Evolutionary conservation across 1,284 basidiomycete genomes (phyloP).

Genomic region (Coniophora puteana): DNA sequence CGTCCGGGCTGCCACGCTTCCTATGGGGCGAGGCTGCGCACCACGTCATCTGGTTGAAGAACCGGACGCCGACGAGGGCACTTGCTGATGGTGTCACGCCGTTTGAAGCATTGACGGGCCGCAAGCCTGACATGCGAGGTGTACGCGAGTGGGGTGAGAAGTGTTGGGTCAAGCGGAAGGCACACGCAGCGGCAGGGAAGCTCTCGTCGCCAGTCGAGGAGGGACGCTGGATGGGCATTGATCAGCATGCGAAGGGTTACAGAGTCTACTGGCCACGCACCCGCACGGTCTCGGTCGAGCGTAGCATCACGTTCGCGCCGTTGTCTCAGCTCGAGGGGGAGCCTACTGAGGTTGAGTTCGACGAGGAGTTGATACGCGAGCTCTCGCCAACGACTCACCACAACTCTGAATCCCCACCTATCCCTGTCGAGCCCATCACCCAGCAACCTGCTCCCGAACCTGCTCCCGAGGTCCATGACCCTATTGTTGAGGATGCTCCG

Average conservation of each 20-base stretch:
- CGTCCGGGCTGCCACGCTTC: conserved; percentile 11
- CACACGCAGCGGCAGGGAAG: conserved; percentile 2
- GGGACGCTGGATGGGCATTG: conserved; percentile 1
- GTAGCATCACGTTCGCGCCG: conserved; percentile 1
- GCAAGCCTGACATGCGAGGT: neutral
- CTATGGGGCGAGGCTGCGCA: conserved; percentile 25
- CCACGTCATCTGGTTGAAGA: conserved; percentile 16
- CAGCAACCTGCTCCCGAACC: neutral
- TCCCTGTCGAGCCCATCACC: neutral
- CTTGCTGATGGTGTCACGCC: neutral
- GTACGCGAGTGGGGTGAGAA: conserved; percentile 1
- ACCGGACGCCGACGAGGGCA: conserved; percentile 11
- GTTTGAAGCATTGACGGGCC: neutral
- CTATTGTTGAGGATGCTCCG: conserved; percentile 25
- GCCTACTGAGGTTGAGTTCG: conserved; percentile 3
- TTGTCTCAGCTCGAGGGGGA: no score
- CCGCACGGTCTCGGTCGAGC: neutral
- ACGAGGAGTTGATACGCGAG: conserved; percentile 2
- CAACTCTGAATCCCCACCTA: neutral
- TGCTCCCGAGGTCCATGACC: conserved; percentile 9
- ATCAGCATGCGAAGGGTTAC: neutral
- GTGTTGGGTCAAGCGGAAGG: neutral
- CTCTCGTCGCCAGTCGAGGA: neutral
- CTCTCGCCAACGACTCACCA: neutral
- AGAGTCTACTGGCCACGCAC: conserved; percentile 2